Evolutionary conservation across 768 basidiomycete species (phyloP), one percentile per base, ranked within the genome.

Genomic region (Leccinellum rugosiceps): DNA sequence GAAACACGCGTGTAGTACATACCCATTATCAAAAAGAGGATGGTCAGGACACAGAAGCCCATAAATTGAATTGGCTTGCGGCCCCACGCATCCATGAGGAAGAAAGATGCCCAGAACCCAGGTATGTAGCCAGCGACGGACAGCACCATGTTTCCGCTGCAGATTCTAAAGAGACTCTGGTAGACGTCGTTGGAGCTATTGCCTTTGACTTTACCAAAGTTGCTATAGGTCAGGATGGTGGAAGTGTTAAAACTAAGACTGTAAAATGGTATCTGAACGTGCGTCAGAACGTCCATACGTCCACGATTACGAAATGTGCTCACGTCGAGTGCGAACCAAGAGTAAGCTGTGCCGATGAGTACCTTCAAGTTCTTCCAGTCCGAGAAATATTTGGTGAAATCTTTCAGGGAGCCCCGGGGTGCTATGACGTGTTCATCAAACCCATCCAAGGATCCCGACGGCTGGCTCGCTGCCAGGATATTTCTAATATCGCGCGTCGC

Each of bases 291-390:
- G 46, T 21, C 28, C 30, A 50, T 34, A 9, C 34, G 35, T 50
- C 15, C 31, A 35, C 49, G 21, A 46, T 17, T n/a, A 13, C 15
- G 23, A 43, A 53, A 14, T 11, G 23, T 11, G 73, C 87, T 57
- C 46, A 86, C 87, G 59, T 89, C 88, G n/a, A 93, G 80, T 17
- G 92, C 92, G 63, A 94, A 94, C 93, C 94, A 94, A 6, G 86
- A 89, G 69, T 86, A 94, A 0, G 89, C 70, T 9, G 83, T 80
- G 6, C 90, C 91, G 51, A 94, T 69, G 55, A 95, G 80, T 53
- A 92, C 74, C 74, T 92, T 94, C 56, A 81, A 65, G 75, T 96
- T 91, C 67, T 84, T 69, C 87, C 87, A 86, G 64, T 86, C 76
- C 44, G 83, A 73, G 68, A 92, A 95, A 76, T 92, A 76, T 0